Base-by-base conservation (phyloP, 169 alveolate species). In the Theileria orientalis region DNA sequence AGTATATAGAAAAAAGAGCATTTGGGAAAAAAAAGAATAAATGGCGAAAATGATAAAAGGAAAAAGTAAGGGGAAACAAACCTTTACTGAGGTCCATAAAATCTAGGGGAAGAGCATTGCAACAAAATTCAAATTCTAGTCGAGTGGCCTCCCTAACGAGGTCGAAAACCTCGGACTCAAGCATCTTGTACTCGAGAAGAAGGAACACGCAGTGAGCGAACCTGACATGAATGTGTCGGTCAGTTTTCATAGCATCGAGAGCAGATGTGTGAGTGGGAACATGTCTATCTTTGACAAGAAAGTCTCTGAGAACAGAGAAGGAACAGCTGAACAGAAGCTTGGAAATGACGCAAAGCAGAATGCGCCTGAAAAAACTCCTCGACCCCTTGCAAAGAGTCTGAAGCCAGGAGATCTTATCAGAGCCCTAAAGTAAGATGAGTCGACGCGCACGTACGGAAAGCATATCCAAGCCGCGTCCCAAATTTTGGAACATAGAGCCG, bases 401-500 rank as follows among this genome's bases (percentile, higher is more conserved):
- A 8, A 82, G 52, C 83, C 84, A 82, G 9, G 13, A 40, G 21
- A 63, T 67, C 84, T 82, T 82, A 14, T 68, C 89, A 8, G 21
- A 3, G 27, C 83, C 89, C 84, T 82, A 41, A 11, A 33, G 27
- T 3, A 44, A 3, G 23, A 2, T 21, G 33, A 11, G 6, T 32
- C 1, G 2, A 5, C 0, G 21, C 25, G 37, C n/a, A 40, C 73
- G 0, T 64, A 82, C 84, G 67, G 32, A 46, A 0, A 37, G 46
- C 16, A 19, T 47, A 6, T 72, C 84, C 7, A 69, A 9, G 33
- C 70, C 66, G 14, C 79, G 83, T 3, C 74, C 63, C 27, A 83
- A 41, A 6, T 78, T 40, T 63, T 60, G 73, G 52, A 83, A 82
- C 76, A 85, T 94, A 80, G 83, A 73, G 54, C 90, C 92, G 51